Evolutionary conservation across 257 asterid species (phyloP).

Genomic region (Thymus mandschuricus): DNA sequence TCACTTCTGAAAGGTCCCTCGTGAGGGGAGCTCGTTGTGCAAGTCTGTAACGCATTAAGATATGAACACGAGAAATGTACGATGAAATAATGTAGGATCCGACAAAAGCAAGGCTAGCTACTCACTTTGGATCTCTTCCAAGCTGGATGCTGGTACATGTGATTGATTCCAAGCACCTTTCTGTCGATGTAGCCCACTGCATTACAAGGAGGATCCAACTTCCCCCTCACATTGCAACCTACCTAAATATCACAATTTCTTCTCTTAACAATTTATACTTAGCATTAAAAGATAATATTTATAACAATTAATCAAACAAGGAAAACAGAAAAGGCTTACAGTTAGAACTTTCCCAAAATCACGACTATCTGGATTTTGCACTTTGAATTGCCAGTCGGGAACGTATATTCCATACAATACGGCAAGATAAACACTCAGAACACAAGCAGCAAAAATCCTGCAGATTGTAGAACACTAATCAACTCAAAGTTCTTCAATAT

Average conservation of each 20-base stretch:
- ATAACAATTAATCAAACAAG: neutral
- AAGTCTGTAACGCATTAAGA: slow-evolving; percentile 50
- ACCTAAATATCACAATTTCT: slow-evolving; percentile 42
- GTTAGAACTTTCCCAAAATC: slow-evolving; percentile 59
- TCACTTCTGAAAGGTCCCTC: slow-evolving; percentile 66
- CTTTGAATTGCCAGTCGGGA: slow-evolving; percentile 74
- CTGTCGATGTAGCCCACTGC: slow-evolving; percentile 81
- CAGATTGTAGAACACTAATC: slow-evolving; percentile 20
- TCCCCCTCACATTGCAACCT: slow-evolving; percentile 64
- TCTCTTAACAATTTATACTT: neutral
- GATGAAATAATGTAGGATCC: neutral
- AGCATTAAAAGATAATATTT: neutral
- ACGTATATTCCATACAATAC: slow-evolving; percentile 62
- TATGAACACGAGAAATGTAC: neutral
- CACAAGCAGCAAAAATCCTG: slow-evolving; percentile 60
- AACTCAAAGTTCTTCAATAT: neutral
- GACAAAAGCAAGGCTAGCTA: slow-evolving; percentile 1
- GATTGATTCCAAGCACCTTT: slow-evolving; percentile 68
- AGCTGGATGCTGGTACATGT: slow-evolving; percentile 73
- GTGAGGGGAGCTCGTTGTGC: slow-evolving; percentile 61
- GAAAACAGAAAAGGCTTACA: slow-evolving; percentile 43
- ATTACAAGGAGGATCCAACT: slow-evolving; percentile 73
- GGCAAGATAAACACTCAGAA: slow-evolving; percentile 58
- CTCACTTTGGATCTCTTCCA: slow-evolving; percentile 79
- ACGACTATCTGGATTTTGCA: slow-evolving; percentile 48